These are phyloP conservation scores for Fusarium buxicola DNA, from an alignment of 2,329 filamentous ascomycete species.

Conservation along the genomic window DNA sequence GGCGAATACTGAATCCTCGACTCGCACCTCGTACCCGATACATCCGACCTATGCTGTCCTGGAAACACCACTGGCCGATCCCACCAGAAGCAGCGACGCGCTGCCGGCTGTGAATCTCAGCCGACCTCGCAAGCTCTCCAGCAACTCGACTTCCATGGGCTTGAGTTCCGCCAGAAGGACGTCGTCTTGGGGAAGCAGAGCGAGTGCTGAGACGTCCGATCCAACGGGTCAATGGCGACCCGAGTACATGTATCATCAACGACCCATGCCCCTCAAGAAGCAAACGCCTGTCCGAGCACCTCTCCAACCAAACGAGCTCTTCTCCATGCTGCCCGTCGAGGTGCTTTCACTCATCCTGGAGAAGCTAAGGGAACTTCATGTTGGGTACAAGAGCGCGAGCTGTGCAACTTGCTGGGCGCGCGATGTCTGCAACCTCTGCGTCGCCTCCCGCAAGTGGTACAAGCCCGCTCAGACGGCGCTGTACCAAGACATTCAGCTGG, in stretches of 20 bases:
- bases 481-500: slow-evolving; percentile 69
- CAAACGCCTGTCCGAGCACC: slow-evolving; percentile 39
- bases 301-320: slow-evolving; percentile 62
- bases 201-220: slow-evolving; percentile 57
- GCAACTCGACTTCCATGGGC: slow-evolving; percentile 43
- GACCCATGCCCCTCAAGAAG: slow-evolving; percentile 39
- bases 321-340: slow-evolving; percentile 68
- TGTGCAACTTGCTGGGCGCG: slow-evolving; percentile 76
- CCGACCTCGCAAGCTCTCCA: slow-evolving; percentile 53
- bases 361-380: slow-evolving; percentile 64
- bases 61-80: slow-evolving; percentile 43
- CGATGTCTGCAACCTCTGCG: slow-evolving; percentile 64
- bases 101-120: slow-evolving; percentile 46
- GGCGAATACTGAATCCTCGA: slow-evolving; percentile 21
- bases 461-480: slow-evolving; percentile 63
- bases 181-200: slow-evolving; percentile 52
- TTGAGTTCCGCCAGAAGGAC: slow-evolving; percentile 43
- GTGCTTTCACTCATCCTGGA: slow-evolving; percentile 68
- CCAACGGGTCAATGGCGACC: slow-evolving; percentile 41
- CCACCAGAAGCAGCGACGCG: slow-evolving; percentile 37
- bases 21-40: slow-evolving; percentile 33
- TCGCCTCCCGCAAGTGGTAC: slow-evolving; percentile 64
- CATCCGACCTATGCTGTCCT: slow-evolving; percentile 50
- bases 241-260: slow-evolving; percentile 36
- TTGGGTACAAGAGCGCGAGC: slow-evolving; percentile 60